Conservation (phyloP, 169 alveolate species). For the Perkinsus marinus region DNA sequence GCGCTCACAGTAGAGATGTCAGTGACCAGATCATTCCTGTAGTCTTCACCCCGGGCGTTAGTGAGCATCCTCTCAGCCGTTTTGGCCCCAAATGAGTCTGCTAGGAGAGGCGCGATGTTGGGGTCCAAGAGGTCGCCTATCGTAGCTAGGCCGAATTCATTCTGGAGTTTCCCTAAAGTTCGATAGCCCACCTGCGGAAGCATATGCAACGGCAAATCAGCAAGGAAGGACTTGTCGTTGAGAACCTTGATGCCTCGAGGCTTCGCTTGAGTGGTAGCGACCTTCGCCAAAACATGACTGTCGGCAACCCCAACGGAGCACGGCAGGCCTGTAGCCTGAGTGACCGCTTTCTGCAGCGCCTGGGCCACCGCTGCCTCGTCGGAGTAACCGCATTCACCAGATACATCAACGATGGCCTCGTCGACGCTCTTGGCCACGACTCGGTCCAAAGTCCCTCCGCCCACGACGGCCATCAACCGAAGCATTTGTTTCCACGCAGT, state of each 20-base stretch:
- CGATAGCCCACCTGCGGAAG: slow-evolving; percentile 1
- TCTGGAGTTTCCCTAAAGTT: neutral
- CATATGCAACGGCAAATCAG: neutral
- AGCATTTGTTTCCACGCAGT: neutral
- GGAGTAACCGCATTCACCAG: neutral
- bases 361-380: neutral
- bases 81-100: neutral
- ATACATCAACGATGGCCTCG: neutral
- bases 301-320: neutral
- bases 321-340: neutral
- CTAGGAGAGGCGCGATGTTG: neutral
- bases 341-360: neutral
- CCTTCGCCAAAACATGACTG: neutral
- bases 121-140: slow-evolving; percentile 2
- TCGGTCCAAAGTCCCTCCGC: neutral
- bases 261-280: neutral
- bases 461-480: neutral
- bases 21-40: neutral
- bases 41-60: neutral
- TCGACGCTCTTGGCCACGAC: neutral
- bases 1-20: neutral
- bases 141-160: neutral
- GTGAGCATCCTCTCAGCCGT: neutral
- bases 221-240: neutral
- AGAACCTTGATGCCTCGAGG: neutral